phyloP scores from a whole-genome alignment of 306 rosid genomes.

The Potentilla sterilis region DNA sequence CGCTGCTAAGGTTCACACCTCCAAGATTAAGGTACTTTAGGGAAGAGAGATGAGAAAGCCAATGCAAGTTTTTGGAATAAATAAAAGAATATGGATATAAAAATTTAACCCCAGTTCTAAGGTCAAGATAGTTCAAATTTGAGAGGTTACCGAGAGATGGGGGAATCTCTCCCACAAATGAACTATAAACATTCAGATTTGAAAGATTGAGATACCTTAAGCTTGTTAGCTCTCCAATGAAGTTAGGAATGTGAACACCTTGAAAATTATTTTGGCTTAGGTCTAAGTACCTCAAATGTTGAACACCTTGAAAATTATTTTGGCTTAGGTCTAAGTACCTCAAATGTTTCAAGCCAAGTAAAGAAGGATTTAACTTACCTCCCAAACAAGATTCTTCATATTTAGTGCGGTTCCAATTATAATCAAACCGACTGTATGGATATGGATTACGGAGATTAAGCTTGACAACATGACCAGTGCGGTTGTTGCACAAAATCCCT shows the following conservation, averaged over 20 bases:
- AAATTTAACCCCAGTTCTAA: no score
- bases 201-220: constrained; percentile 21
- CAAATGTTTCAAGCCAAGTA: constrained; percentile 1
- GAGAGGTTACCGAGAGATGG: constrained; percentile 19
- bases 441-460: neutral
- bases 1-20: constrained; percentile 1
- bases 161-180: constrained; percentile 12
- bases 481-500: neutral
- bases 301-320: neutral
- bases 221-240: neutral
- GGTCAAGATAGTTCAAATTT: constrained; percentile 23
- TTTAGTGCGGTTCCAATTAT: no score
- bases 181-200: neutral
- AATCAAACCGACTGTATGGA: no score
- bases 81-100: no score
- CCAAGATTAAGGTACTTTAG: constrained; percentile 16
- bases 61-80: constrained; percentile 14
- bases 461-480: neutral
- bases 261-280: neutral
- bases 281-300: neutral
- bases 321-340: neutral
- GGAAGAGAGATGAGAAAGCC: constrained; percentile 30
- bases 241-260: neutral
- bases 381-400: no score
- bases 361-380: neutral